phyloP scores from a whole-genome alignment of 108 stramenopile species.

The Craspedostauros australis region DNA sequence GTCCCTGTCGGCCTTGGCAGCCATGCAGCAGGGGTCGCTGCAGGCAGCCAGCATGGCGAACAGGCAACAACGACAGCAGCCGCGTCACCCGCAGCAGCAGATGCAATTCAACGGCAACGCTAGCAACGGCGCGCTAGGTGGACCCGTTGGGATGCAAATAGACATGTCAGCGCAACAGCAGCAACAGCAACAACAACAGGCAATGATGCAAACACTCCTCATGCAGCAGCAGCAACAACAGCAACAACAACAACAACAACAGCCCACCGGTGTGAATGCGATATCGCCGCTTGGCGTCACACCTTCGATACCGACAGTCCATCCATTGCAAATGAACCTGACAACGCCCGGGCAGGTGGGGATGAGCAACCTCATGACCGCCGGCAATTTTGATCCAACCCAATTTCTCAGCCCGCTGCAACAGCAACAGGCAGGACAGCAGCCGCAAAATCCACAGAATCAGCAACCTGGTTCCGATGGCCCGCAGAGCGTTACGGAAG shows the following conservation, averaged over 20 bases:
- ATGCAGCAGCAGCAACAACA: constrained; percentile 1
- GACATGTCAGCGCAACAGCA: no score
- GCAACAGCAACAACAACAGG: constrained; percentile 3
- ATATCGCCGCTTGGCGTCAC: no score
- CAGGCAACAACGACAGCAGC: not conserved
- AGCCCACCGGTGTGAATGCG: not conserved
- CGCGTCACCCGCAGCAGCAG: not conserved
- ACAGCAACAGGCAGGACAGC: no score
- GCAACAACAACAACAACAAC: not conserved
- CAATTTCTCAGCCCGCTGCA: no score
- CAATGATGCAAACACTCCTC: not conserved
- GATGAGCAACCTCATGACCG: no score
- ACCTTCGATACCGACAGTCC: no score
- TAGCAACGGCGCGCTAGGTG: not conserved
- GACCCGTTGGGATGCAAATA: not conserved
- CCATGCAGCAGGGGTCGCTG: constrained; percentile 5
- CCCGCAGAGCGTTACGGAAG: constrained; percentile 19
- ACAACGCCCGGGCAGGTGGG: no score
- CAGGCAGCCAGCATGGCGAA: not conserved
- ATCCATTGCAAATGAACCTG: no score
- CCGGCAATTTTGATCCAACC: no score
- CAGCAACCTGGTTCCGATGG: no score
- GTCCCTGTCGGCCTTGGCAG: no score
- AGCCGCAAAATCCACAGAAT: no score
- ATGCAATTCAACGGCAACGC: not conserved